Conservation (phyloP, 495 filamentous ascomycete genomes). For the Daldinia childiae region DNA sequence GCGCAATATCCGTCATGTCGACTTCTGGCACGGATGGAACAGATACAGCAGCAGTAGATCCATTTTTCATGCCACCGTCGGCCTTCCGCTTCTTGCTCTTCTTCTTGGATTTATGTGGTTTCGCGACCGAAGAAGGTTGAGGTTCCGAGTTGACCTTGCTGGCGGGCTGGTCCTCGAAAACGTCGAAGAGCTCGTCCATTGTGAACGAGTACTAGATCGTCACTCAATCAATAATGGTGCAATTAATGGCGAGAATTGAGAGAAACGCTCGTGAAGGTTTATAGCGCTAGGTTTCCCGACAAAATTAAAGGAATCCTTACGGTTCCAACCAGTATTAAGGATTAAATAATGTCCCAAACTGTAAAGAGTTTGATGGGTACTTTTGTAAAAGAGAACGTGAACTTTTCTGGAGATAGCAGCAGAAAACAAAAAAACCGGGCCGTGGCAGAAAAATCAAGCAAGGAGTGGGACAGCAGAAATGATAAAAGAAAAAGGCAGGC, state of each 20-base stretch:
- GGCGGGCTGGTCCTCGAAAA: conserved; percentile 70
- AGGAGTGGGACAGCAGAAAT: conserved; percentile 18
- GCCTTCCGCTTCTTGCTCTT: conserved; percentile 84
- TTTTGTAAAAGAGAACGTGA: conserved; percentile 8
- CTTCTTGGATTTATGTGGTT: conserved; percentile 54
- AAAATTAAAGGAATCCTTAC: not conserved
- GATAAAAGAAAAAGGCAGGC: conserved; percentile 18
- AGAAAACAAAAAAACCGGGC: conserved; percentile 26
- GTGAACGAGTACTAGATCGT: conserved; percentile 18
- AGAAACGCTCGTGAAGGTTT: not conserved
- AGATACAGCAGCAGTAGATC: conserved; percentile 48
- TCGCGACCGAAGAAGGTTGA: conserved; percentile 48
- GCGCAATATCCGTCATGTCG: conserved; percentile 59
- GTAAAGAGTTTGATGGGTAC: conserved; percentile 4
- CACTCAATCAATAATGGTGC: not conserved
- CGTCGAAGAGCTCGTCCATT: conserved; percentile 87
- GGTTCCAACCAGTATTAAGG: not conserved
- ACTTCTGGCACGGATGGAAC: conserved; percentile 51
- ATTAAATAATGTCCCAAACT: not conserved
- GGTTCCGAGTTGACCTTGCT: conserved; percentile 56
- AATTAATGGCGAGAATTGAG: not conserved
- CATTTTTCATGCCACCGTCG: conserved; percentile 75
- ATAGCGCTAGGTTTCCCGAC: not conserved
- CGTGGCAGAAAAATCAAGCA: conserved; percentile 36
- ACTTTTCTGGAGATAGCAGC: conserved; percentile 24